Percentiles rank a stretch among this genome's conserved stretches.
Conservation (phyloP, 306 rosid species). For the Rosa persica region DNA sequence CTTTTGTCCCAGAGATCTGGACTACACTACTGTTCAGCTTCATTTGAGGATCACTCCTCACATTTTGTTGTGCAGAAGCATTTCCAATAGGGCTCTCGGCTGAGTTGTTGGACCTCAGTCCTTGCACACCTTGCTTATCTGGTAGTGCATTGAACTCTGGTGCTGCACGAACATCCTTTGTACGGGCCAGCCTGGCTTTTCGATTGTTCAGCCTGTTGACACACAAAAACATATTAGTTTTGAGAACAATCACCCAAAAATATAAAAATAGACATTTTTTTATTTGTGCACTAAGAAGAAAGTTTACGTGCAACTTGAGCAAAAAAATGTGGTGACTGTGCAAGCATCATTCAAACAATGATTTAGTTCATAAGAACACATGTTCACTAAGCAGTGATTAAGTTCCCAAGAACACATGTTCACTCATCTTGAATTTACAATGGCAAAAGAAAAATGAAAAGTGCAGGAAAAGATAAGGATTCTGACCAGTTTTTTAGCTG, state of each 20-base stretch:
- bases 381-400: not conserved
- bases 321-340: not conserved
- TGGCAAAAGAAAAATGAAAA: not conserved
- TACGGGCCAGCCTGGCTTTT: slow-evolving; percentile 88
- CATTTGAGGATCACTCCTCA: slow-evolving; percentile 45
- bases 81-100: slow-evolving; percentile 54
- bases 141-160: slow-evolving; percentile 40
- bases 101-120: slow-evolving; percentile 40
- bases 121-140: slow-evolving; percentile 53
- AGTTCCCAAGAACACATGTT: not conserved
- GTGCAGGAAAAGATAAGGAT: slow-evolving; percentile 7
- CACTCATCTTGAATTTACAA: not conserved
- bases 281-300: not conserved
- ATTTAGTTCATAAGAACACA: not conserved
- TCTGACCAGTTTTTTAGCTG: slow-evolving; percentile 95
- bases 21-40: slow-evolving; percentile 30
- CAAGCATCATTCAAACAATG: not conserved
- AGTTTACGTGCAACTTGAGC: not conserved
- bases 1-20: slow-evolving; percentile 31
- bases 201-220: slow-evolving; percentile 85
- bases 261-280: not conserved
- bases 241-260: not conserved
- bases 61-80: slow-evolving; percentile 29
- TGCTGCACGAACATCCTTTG: slow-evolving; percentile 57
- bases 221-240: not conserved